phyloP scores from a whole-genome alignment of 306 rosid species.

The Prunus mume region DNA sequence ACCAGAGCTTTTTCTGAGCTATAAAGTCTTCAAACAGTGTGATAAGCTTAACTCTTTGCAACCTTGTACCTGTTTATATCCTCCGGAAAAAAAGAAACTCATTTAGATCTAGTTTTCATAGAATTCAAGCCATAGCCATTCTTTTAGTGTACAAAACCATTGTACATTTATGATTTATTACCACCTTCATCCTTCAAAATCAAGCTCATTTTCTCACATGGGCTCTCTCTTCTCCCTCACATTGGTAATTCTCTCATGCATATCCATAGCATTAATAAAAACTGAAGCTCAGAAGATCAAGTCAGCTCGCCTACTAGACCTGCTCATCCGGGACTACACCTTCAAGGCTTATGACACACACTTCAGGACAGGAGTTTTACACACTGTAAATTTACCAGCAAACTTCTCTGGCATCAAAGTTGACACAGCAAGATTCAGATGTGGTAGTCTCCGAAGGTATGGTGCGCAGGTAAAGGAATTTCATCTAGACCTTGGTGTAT shows the following conservation, averaged over 20 bases:
- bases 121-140: slow-evolving; percentile 13
- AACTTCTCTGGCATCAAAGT: slow-evolving; percentile 74
- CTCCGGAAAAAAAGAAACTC: neutral
- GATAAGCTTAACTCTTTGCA: slow-evolving; percentile 22
- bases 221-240: slow-evolving; percentile 43
- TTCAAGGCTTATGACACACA: slow-evolving; percentile 48
- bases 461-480: slow-evolving; percentile 80
- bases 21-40: slow-evolving; percentile 21
- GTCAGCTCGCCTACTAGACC: slow-evolving; percentile 83
- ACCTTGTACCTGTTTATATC: slow-evolving; percentile 1
- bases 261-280: slow-evolving; percentile 30
- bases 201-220: slow-evolving; percentile 45
- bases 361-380: slow-evolving; percentile 56
- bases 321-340: slow-evolving; percentile 72
- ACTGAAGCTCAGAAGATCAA: slow-evolving; percentile 45
- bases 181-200: slow-evolving; percentile 4
- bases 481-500: slow-evolving; percentile 58
- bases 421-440: slow-evolving; percentile 58
- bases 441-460: slow-evolving; percentile 84
- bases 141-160: slow-evolving; percentile 15
- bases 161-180: neutral
- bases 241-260: slow-evolving; percentile 35
- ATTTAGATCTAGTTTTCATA: slow-evolving; percentile 11
- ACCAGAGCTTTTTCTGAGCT: slow-evolving; percentile 29
- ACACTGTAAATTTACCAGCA: slow-evolving; percentile 56